These are phyloP conservation scores for Kappamyces sp. DNA, from an alignment of 192 early-diverging fungal species.

Conservation along the genomic window DNA sequence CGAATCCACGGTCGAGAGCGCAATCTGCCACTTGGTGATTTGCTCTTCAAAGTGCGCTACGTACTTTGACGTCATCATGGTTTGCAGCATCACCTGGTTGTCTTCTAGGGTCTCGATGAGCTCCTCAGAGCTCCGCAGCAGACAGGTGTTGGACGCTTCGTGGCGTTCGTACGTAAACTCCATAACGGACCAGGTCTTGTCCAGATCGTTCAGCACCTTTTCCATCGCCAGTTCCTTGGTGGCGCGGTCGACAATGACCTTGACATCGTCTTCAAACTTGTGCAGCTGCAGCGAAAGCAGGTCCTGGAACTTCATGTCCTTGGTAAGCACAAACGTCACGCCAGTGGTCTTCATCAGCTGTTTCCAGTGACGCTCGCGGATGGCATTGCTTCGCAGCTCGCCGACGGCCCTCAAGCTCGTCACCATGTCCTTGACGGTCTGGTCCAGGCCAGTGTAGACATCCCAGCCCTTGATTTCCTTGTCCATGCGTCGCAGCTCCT, in stretches of 20 bases:
- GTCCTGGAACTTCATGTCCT: conserved; percentile 65
- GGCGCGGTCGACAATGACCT: conserved; percentile 58
- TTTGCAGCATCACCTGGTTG: conserved; percentile 66
- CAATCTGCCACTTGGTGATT: conserved; percentile 61
- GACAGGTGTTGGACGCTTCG: conserved; percentile 43
- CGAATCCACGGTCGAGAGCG: conserved; percentile 52
- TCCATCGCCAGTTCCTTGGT: conserved; percentile 64
- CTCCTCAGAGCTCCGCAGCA: conserved; percentile 56
- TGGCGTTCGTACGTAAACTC: conserved; percentile 63
- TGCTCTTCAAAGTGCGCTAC: conserved; percentile 60
- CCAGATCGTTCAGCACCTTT: conserved; percentile 60
- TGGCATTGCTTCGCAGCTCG: conserved; percentile 56
- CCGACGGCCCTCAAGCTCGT: conserved; percentile 58
- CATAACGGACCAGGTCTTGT: conserved; percentile 57
- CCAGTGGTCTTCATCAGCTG: conserved; percentile 66
- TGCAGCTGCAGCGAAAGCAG: conserved; percentile 56
- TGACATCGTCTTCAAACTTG: conserved; percentile 63
- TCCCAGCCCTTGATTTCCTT: conserved; percentile 67
- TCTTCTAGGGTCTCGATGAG: conserved; percentile 62
- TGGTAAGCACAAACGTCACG: conserved; percentile 57
- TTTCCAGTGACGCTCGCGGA: conserved; percentile 64
- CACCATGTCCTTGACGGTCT: conserved; percentile 65
- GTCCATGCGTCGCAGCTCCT: conserved; percentile 59
- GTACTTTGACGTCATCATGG: conserved; percentile 63
- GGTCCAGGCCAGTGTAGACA: conserved; percentile 56